Evolutionary conservation across 495 filamentous ascomycete species (phyloP).

Genomic region (Cercophora sp.): DNA sequence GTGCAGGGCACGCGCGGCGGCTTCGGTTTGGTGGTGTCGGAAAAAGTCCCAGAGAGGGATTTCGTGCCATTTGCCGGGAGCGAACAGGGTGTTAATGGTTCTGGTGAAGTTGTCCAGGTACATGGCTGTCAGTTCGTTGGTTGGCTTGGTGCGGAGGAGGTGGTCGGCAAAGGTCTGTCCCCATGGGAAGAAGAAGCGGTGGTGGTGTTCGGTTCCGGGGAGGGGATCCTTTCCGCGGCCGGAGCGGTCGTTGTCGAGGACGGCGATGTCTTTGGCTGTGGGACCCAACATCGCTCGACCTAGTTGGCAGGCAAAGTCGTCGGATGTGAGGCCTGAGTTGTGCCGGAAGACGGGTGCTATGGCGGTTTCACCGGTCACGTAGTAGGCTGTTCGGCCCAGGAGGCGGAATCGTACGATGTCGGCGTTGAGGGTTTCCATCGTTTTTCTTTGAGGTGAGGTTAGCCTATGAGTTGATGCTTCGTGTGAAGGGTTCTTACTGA

Average conservation of each 20-base stretch:
- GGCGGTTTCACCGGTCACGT: neutral
- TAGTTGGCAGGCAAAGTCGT: neutral
- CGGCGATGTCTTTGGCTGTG: neutral
- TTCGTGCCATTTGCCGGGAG: neutral
- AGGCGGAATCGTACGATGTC: constrained; percentile 6
- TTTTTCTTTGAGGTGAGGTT: too few species aligned
- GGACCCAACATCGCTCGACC: constrained; percentile 1
- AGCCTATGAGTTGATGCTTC: too few species aligned
- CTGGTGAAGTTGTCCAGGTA: constrained; percentile 2
- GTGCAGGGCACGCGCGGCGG: neutral
- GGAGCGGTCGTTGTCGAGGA: neutral
- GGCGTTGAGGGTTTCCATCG: constrained; percentile 5
- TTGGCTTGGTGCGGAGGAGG: constrained; percentile 1
- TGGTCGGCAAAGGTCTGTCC: constrained; percentile 1
- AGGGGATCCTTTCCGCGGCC: neutral
- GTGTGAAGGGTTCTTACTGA: too few species aligned
- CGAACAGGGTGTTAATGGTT: neutral
- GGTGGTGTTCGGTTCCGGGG: constrained; percentile 3
- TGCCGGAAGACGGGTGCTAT: constrained; percentile 7
- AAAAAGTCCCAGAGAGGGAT: neutral
- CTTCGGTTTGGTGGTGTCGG: neutral
- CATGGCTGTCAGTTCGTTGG: neutral
- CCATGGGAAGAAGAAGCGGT: constrained; percentile 2
- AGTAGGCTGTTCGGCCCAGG: neutral
- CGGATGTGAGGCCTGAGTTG: neutral